Percentiles rank a stretch among this genome's conserved stretches.
Conservation (phyloP, 805 yeast genomes). For the Teunomyces funiuensis region DNA sequence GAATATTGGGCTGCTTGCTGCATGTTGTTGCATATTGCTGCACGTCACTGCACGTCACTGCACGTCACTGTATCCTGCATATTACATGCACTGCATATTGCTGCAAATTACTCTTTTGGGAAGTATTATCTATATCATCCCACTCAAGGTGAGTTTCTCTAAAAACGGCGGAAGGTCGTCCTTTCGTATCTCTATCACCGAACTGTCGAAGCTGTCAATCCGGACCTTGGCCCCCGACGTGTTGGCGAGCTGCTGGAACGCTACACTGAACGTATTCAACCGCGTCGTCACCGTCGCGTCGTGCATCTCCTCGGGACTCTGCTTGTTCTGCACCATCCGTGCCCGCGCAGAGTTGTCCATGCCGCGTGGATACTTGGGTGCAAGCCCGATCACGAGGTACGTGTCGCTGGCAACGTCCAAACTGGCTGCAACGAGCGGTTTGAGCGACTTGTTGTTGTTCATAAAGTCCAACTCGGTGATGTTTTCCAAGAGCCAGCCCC, state of each 20-base stretch:
- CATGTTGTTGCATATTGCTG: no score
- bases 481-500: constrained; percentile 88
- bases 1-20: no score
- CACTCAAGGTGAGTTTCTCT: constrained; percentile 62
- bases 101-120: not conserved
- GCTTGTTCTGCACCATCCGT: constrained; percentile 24
- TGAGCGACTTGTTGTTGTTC: constrained; percentile 36
- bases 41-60: no score
- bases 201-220: constrained; percentile 92
- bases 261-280: constrained; percentile 82
- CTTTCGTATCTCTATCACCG: constrained; percentile 84
- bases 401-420: constrained; percentile 72
- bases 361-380: constrained; percentile 71
- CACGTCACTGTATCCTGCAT: no score
- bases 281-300: constrained; percentile 45
- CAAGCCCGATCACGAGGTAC: constrained; percentile 84
- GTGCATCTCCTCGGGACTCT: constrained; percentile 32
- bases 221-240: constrained; percentile 85
- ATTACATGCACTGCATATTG: not conserved
- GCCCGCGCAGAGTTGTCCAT: constrained; percentile 36
- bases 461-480: constrained; percentile 71
- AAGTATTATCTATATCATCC: constrained; percentile 8
- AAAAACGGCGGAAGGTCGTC: constrained; percentile 87
- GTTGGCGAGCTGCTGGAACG: constrained; percentile 84
- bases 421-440: constrained; percentile 86